These are phyloP conservation scores for Daldinia loculata DNA, from an alignment of 495 filamentous ascomycete species.

Conservation along the genomic window DNA sequence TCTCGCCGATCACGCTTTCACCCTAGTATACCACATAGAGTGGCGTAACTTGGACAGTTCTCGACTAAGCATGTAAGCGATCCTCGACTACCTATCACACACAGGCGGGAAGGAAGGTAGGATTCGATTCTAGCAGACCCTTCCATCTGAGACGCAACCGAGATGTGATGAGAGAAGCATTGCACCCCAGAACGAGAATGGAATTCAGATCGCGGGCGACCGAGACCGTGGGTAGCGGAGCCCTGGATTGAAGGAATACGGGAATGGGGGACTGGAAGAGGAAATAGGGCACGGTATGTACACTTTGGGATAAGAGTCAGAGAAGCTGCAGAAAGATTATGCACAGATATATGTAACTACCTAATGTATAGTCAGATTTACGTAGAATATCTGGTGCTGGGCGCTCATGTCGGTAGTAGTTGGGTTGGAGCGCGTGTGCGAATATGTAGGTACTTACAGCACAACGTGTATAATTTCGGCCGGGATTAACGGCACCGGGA, in stretches of 20 bases:
- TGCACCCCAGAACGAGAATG: constrained; percentile 13
- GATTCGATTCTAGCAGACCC: constrained; percentile 22
- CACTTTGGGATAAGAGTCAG: not conserved
- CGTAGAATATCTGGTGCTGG: constrained; percentile 6
- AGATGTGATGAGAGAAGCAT: constrained; percentile 16
- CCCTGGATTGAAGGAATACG: constrained; percentile 40
- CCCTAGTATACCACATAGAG: constrained; percentile 1
- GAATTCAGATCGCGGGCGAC: constrained; percentile 30
- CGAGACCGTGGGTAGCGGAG: constrained; percentile 32
- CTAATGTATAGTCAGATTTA: constrained; percentile 10
- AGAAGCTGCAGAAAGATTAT: constrained; percentile 30
- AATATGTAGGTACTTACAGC: not conserved
- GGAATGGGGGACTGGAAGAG: constrained; percentile 34
- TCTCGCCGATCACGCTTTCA: not conserved
- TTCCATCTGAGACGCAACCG: constrained; percentile 11
- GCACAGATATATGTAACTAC: constrained; percentile 4
- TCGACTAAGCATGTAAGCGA: constrained; percentile 15
- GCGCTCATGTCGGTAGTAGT: constrained; percentile 7
- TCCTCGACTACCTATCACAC: constrained; percentile 12
- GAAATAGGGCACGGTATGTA: not conserved
- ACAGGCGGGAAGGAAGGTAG: constrained; percentile 32
- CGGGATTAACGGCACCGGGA: constrained; percentile 16
- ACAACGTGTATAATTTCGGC: constrained; percentile 17
- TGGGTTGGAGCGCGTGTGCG: constrained; percentile 31
- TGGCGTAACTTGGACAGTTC: not conserved